Evolutionary conservation across 164 flowering plant species (phyloP).

Genomic region (Warburgia ugandensis): DNA sequence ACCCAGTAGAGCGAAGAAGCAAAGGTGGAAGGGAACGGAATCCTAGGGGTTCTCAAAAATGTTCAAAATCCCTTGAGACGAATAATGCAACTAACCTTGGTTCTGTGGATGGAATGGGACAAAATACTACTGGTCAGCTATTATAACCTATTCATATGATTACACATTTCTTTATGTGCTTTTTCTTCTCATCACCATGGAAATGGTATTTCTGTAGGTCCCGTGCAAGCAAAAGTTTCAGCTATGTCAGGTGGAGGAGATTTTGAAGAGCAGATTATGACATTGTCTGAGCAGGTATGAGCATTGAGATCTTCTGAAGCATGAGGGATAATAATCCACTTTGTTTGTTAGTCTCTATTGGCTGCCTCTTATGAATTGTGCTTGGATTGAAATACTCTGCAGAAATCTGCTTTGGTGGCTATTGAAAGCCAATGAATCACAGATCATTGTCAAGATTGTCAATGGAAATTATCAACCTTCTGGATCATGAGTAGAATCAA

Average conservation of each 20-base stretch:
- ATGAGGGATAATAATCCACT: too few relatives aligned
- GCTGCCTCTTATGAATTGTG: too few relatives aligned
- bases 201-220: slow-evolving; percentile 20
- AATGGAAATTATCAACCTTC: too few relatives aligned
- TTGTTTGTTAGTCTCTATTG: too few relatives aligned
- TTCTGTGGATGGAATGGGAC: slow-evolving; percentile 23
- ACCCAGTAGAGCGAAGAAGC: slow-evolving; percentile 78
- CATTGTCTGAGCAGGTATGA: slow-evolving; percentile 57
- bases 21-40: slow-evolving; percentile 58
- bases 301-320: too few relatives aligned
- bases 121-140: slow-evolving; percentile 33
- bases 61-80: slow-evolving; percentile 56
- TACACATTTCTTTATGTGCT: too few relatives aligned
- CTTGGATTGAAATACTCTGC: too few relatives aligned
- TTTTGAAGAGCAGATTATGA: slow-evolving; percentile 34
- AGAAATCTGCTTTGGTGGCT: too few relatives aligned
- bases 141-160: not conserved
- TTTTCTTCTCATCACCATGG: slow-evolving; percentile 4
- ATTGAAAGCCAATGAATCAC: too few relatives aligned
- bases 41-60: slow-evolving; percentile 37
- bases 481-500: too few relatives aligned
- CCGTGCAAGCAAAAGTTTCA: slow-evolving; percentile 33
- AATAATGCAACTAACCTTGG: slow-evolving; percentile 33
- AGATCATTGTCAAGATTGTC: too few relatives aligned
- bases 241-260: slow-evolving; percentile 22